Conservation (phyloP, 495 filamentous ascomycete genomes). For the Xylaria nigripes region DNA sequence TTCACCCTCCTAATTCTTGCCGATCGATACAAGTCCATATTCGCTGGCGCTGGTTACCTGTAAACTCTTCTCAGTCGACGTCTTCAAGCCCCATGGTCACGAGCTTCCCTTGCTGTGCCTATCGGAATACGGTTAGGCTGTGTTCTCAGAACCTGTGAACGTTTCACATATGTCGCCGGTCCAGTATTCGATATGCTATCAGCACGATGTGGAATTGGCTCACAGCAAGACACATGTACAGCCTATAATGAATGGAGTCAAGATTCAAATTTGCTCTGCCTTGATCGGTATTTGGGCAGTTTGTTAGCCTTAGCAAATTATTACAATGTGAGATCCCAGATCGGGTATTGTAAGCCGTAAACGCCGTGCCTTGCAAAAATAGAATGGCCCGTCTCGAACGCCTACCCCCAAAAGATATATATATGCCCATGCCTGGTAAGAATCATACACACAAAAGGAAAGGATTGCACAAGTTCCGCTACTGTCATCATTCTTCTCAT, state of each 20-base stretch:
- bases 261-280: background rate
- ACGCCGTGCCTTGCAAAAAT: slow-evolving; percentile 9
- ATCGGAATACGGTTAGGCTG: no score
- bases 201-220: background rate
- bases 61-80: no score
- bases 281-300: background rate
- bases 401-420: background rate
- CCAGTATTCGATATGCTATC: background rate
- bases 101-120: no score
- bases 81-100: no score
- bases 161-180: background rate
- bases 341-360: background rate
- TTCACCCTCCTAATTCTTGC: background rate
- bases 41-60: no score
- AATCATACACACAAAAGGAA: slow-evolving; percentile 4
- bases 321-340: slow-evolving; percentile 1
- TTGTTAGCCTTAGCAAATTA: background rate
- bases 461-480: background rate
- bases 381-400: background rate
- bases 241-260: background rate
- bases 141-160: no score
- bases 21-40: no score
- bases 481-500: background rate
- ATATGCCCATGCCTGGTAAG: background rate
- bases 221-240: background rate